Evolutionary conservation across 176 grass and related monocot species (phyloP).

Genomic region (Ensete ventricosum): DNA sequence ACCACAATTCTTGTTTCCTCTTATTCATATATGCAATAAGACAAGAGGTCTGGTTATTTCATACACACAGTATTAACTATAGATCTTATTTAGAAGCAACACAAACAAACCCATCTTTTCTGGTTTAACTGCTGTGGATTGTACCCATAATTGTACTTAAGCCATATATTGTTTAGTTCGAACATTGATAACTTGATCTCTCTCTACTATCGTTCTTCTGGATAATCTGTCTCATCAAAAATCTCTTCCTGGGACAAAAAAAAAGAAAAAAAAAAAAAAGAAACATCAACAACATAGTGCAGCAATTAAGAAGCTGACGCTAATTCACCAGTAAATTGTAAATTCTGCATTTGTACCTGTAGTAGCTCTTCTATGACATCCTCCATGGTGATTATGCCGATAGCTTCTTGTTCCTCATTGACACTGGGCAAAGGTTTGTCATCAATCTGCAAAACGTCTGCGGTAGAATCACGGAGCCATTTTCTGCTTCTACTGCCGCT

Average conservation of each 20-base stretch:
- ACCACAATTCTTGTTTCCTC: no score
- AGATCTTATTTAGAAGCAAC: no score
- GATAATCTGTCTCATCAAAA: conserved; percentile 89
- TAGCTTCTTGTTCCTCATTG: conserved; percentile 74
- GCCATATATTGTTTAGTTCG: no score
- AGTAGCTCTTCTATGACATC: conserved; percentile 98
- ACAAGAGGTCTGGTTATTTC: no score
- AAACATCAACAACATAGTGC: not conserved
- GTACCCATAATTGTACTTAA: no score
- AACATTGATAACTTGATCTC: not conserved
- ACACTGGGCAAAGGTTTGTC: conserved; percentile 44
- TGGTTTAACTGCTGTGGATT: no score
- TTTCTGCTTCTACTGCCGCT: conserved; percentile 40
- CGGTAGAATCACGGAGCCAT: conserved; percentile 46
- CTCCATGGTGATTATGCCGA: conserved; percentile 95
- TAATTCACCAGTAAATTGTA: not conserved
- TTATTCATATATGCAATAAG: no score
- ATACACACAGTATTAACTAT: no score
- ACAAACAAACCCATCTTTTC: no score
- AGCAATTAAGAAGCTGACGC: not conserved
- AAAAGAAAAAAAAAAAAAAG: not conserved
- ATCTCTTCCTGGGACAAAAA: conserved; percentile 61
- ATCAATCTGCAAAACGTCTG: conserved; percentile 55
- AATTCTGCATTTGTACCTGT: conserved; percentile 38
- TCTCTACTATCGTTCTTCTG: conserved; percentile 37